phyloP scores from a whole-genome alignment of 768 basidiomycete species.

The Heimioporus sp. region DNA sequence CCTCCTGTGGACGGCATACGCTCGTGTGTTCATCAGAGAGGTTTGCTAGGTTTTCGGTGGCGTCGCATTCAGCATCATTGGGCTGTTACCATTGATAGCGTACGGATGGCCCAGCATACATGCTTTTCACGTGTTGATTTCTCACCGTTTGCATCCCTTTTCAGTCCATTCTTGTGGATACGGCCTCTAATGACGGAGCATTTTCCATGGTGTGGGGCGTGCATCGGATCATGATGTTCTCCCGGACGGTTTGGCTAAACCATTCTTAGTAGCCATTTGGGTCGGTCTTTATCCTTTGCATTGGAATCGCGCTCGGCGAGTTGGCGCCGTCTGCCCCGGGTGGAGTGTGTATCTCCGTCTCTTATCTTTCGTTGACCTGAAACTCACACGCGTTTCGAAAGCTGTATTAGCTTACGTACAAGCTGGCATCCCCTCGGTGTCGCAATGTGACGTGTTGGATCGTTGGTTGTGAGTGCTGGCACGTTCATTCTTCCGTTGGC shows the following conservation, averaged over 20 bases:
- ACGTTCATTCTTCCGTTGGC: too few relatives aligned
- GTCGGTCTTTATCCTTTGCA: constrained; percentile 33
- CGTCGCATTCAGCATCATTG: constrained; percentile 66
- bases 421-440: too few relatives aligned
- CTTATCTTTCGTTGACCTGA: background rate
- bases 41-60: constrained; percentile 59
- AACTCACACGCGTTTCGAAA: too few relatives aligned
- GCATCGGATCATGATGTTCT: constrained; percentile 5
- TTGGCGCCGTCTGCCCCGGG: constrained; percentile 38
- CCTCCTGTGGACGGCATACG: background rate
- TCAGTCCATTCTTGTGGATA: constrained; percentile 40
- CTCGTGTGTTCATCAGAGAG: background rate
- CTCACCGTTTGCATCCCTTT: background rate
- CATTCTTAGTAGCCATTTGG: constrained; percentile 33
- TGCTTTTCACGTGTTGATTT: background rate
- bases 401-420: too few relatives aligned
- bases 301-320: constrained; percentile 39
- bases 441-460: too few relatives aligned
- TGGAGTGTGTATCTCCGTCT: constrained; percentile 22
- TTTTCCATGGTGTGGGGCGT: constrained; percentile 44
- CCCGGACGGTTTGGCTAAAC: background rate
- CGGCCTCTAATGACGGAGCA: constrained; percentile 48
- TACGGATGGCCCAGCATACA: constrained; percentile 33
- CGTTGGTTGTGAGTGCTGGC: too few relatives aligned
- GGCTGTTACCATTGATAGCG: constrained; percentile 61